phyloP scores from a whole-genome alignment of 2,329 filamentous ascomycete genomes.

The Falciphora oryzae region DNA sequence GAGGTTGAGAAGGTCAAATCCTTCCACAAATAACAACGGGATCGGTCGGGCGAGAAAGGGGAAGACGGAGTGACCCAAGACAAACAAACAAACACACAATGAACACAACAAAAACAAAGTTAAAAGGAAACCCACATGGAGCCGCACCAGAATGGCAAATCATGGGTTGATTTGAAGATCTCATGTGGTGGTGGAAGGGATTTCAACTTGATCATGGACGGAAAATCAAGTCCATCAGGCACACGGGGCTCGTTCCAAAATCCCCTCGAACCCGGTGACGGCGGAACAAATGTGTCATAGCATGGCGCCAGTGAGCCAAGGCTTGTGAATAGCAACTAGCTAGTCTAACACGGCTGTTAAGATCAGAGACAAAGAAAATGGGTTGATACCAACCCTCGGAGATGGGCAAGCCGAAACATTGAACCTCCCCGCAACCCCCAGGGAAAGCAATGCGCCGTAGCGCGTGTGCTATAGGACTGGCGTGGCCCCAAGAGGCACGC shows the following conservation, averaged over 20 bases:
- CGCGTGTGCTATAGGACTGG: neutral
- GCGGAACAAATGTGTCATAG: no score
- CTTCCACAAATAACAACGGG: conserved; percentile 53
- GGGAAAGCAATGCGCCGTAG: neutral
- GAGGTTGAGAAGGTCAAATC: conserved; percentile 94
- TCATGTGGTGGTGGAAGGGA: no score
- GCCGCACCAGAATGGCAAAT: neutral
- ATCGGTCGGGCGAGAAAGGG: neutral
- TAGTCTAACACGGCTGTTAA: neutral
- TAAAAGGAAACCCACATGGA: neutral
- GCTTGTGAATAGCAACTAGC: neutral
- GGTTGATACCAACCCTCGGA: neutral
- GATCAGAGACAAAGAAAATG: neutral
- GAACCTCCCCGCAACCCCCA: neutral
- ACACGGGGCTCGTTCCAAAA: no score
- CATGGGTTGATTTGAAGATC: no score
- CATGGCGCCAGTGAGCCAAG: neutral
- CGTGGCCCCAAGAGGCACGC: conserved; percentile 2
- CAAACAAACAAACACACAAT: neutral
- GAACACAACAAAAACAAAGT: neutral
- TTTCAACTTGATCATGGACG: no score
- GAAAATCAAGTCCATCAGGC: no score
- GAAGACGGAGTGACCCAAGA: neutral
- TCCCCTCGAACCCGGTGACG: no score
- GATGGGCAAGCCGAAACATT: neutral